phyloP scores from a whole-genome alignment of 768 basidiomycete genomes.

The Pleurotus giganteus region DNA sequence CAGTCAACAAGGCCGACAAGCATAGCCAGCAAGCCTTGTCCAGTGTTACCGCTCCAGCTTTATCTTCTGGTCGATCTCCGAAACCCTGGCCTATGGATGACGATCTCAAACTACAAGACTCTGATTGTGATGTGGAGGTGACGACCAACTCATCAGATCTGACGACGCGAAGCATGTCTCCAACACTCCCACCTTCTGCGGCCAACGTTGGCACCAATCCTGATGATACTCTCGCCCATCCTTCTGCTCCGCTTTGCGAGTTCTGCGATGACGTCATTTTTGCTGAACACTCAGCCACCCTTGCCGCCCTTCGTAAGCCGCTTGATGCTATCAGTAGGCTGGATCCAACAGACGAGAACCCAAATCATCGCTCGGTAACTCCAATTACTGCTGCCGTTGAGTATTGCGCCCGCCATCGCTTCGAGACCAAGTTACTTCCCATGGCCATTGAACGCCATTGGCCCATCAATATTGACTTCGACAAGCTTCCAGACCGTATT shows the following conservation, averaged over 20 bases:
- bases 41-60: background rate
- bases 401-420: background rate
- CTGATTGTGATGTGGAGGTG: too few relatives aligned
- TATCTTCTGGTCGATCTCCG: background rate
- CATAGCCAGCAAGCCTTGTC: background rate
- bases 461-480: background rate
- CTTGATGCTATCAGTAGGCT: background rate
- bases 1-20: background rate
- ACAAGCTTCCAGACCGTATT: background rate
- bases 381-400: background rate
- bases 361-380: background rate
- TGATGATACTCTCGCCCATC: background rate
- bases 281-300: background rate
- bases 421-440: background rate
- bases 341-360: background rate
- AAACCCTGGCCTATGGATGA: background rate
- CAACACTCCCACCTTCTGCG: background rate
- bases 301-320: background rate
- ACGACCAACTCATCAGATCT: background rate
- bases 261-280: background rate
- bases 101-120: too few relatives aligned
- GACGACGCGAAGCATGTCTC: background rate
- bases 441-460: background rate
- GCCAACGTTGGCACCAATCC: background rate
- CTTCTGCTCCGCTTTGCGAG: background rate